Conservation (phyloP, 306 rosid species). For the Glycine soja region DNA sequence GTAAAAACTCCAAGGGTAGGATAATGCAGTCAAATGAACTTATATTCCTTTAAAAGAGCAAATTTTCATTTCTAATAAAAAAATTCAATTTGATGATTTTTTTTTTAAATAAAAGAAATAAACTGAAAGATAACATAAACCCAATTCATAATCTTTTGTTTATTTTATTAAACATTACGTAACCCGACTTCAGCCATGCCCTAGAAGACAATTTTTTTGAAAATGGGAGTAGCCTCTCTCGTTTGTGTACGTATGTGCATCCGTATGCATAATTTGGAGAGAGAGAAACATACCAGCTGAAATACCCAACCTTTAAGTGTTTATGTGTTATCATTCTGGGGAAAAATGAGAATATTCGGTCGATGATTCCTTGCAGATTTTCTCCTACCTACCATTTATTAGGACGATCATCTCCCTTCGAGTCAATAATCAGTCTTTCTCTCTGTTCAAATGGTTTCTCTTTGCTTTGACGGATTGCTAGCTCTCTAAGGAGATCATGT, state of each 20-base stretch:
- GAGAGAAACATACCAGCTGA: slow-evolving; percentile 64
- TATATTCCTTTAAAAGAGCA: too few relatives aligned
- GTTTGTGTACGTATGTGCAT: neutral
- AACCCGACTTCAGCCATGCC: neutral
- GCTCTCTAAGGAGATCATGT: too few relatives aligned
- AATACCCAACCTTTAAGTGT: slow-evolving; percentile 14
- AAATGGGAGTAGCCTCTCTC: slow-evolving; percentile 2
- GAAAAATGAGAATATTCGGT: too few relatives aligned
- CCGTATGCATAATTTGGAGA: neutral
- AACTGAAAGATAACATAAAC: neutral
- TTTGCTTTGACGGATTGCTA: slow-evolving; percentile 18
- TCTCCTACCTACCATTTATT: slow-evolving; percentile 56
- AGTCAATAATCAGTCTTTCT: slow-evolving; percentile 58
- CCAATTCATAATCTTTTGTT: neutral
- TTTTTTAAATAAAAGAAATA: neutral
- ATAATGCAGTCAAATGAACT: too few relatives aligned
- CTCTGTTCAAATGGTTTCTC: slow-evolving; percentile 48
- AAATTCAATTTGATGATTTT: neutral
- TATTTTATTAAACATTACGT: neutral
- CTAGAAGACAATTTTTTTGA: neutral
- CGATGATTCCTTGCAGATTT: slow-evolving; percentile 39
- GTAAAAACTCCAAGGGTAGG: neutral
- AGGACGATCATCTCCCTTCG: slow-evolving; percentile 53
- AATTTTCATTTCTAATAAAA: neutral
- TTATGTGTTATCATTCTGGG: too few relatives aligned